Conservation (phyloP, 805 yeast species). For the Hermanozyma aechmeae region DNA sequence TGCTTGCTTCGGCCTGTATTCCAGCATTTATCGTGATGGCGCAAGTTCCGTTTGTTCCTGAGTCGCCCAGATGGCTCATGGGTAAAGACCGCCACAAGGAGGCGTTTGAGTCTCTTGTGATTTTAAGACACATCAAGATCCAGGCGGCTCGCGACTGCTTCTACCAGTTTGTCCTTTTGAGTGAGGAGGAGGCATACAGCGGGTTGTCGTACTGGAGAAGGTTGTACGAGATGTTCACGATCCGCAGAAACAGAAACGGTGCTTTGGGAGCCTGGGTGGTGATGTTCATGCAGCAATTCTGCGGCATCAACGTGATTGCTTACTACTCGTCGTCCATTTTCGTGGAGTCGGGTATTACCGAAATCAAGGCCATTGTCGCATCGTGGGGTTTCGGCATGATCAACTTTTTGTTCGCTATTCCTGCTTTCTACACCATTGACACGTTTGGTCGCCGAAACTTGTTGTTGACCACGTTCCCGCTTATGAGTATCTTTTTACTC, state of each 20-base stretch:
- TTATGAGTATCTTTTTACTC: constrained; percentile 51
- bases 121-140: constrained; percentile 36
- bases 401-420: constrained; percentile 72
- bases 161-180: constrained; percentile 46
- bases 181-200: constrained; percentile 50
- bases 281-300: constrained; percentile 87
- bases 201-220: constrained; percentile 36
- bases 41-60: constrained; percentile 50
- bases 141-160: constrained; percentile 61
- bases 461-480: constrained; percentile 51
- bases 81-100: constrained; percentile 39
- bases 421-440: constrained; percentile 76
- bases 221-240: constrained; percentile 49
- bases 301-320: constrained; percentile 85
- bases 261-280: constrained; percentile 71
- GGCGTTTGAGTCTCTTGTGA: constrained; percentile 40
- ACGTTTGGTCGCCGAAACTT: constrained; percentile 63
- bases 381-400: constrained; percentile 84
- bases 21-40: constrained; percentile 46
- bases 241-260: constrained; percentile 79
- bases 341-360: constrained; percentile 53
- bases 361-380: constrained; percentile 58
- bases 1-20: constrained; percentile 55
- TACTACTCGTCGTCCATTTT: constrained; percentile 77
- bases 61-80: constrained; percentile 64